Evolutionary conservation across 148 eudicot species (phyloP).

Genomic region (Amaranthus palmeri): DNA sequence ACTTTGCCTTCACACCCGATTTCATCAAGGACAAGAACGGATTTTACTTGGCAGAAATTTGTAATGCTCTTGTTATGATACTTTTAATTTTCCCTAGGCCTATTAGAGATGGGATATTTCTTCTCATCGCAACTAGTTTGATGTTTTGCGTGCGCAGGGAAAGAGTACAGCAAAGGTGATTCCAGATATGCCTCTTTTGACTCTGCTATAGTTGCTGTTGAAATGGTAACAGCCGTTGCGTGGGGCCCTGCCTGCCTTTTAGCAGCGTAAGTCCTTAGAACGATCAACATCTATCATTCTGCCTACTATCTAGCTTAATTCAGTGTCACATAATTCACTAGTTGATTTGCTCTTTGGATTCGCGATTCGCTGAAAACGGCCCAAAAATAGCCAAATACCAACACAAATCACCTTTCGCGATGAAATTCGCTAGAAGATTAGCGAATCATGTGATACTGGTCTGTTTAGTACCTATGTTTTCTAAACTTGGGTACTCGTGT

Average conservation of each 20-base stretch:
- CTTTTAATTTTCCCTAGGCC: not conserved
- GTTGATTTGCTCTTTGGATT: too few species aligned
- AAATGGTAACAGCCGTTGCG: slow-evolving; percentile 71
- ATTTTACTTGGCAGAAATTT: slow-evolving; percentile 73
- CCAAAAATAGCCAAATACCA: too few species aligned
- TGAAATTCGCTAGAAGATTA: too few species aligned
- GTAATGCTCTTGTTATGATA: slow-evolving; percentile 39
- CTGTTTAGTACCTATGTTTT: too few species aligned
- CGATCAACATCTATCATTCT: not conserved
- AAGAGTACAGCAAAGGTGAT: slow-evolving; percentile 94
- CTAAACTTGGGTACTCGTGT: too few species aligned
- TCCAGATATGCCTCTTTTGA: slow-evolving; percentile 85
- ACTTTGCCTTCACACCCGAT: slow-evolving; percentile 78
- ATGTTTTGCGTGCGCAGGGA: slow-evolving; percentile 47
- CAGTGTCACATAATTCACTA: not conserved
- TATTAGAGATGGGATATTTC: not conserved
- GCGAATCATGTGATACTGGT: too few species aligned
- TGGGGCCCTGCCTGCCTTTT: slow-evolving; percentile 86
- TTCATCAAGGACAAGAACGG: slow-evolving; percentile 64
- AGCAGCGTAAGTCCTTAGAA: slow-evolving; percentile 59
- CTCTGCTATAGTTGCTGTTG: slow-evolving; percentile 62
- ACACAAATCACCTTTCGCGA: too few species aligned
- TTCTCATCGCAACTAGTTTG: not conserved
- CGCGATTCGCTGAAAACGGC: too few species aligned
- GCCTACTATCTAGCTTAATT: not conserved